A percentile compares a stretch with the other conserved stretches of the same genome.
phyloP scores from a whole-genome alignment of 2,329 filamentous ascomycete genomes.

The Colletotrichum camelliae region DNA sequence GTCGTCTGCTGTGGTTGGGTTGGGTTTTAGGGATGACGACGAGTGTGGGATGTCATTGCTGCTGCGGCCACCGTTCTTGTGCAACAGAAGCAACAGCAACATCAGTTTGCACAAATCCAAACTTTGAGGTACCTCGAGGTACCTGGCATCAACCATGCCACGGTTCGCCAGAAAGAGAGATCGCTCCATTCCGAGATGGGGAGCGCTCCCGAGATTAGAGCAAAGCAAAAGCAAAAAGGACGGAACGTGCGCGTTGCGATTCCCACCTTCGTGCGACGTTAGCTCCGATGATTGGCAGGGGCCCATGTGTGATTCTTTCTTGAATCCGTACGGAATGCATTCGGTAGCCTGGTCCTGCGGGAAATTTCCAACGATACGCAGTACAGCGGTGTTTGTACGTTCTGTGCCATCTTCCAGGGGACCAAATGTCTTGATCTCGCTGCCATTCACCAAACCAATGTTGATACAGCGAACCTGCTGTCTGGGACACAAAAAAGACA shows the following conservation, averaged over 20 bases:
- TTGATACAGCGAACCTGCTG: background rate
- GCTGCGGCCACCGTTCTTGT: background rate
- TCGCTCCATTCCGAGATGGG: constrained; percentile 20
- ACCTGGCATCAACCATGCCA: background rate
- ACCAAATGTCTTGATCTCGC: background rate
- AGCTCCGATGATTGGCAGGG: background rate
- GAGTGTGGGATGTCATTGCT: background rate
- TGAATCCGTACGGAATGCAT: background rate
- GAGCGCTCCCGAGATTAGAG: constrained; percentile 3
- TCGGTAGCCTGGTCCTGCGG: background rate
- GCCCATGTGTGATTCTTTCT: background rate
- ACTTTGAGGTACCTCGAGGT: background rate
- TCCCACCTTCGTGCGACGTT: background rate
- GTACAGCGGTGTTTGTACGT: background rate
- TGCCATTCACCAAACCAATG: background rate
- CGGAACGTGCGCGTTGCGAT: constrained; percentile 5
- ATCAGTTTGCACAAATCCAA: background rate
- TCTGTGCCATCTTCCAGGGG: background rate
- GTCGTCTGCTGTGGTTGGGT: background rate
- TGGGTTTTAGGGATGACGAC: background rate
- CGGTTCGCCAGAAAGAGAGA: background rate
- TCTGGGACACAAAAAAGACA: background rate
- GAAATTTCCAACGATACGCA: background rate
- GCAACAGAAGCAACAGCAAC: background rate
- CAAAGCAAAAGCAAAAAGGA: background rate